Evolutionary conservation across 2,329 filamentous ascomycete genomes (phyloP), one percentile per base, ranked within the genome.

Genomic region (Stenocarpella maydis): DNA sequence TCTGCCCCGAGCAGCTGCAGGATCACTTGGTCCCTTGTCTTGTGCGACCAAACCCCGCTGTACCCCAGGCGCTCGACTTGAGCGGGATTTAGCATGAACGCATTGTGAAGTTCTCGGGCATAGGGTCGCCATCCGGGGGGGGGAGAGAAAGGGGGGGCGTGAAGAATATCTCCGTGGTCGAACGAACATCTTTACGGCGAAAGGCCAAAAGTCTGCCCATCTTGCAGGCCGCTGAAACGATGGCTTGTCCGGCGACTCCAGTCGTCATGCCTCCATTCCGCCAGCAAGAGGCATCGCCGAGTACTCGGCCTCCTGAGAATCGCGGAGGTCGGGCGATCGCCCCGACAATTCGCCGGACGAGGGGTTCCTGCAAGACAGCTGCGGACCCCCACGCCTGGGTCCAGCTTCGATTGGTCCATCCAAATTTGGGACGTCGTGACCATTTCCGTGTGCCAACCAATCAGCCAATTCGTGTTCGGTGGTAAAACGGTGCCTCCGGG

Each of bases 281-380:
- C 41, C 28, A 49, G 31, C 43, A n/a, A 63, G 58, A 47, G 47
- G 41, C 55, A 55, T 41, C 53, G 55, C 34, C 55, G 41, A 49
- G 31, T n/a, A 47, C 37, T 28, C 41, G 24, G 8, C 26, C 17
- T 49, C 9, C 43, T 26, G 15, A 8, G 10, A 37, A 37, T 58
- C 65, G 65, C 65, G 65, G 65, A 67, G 52, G 65, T 10, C 65
- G 65, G 65, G 65, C 65, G 65, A 67, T 67, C 65, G 65, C 65
- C 15, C 65, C 65, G 65, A 49, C 45, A 49, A 21, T 53, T 54
- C 17, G 41, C 34, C 52, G 65, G 28, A 39, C 52, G 52, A 67
- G 61, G 61, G 45, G 61, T 52, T 65, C 61, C 61, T 65, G 61
- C 61, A 43, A 65, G 61, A 24, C 34, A 41, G 61, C 24, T 65